Evolutionary conservation across 2,329 filamentous ascomycete species (phyloP), one percentile per base, ranked within the genome.

Genomic region (Colletotrichum costaricense): DNA sequence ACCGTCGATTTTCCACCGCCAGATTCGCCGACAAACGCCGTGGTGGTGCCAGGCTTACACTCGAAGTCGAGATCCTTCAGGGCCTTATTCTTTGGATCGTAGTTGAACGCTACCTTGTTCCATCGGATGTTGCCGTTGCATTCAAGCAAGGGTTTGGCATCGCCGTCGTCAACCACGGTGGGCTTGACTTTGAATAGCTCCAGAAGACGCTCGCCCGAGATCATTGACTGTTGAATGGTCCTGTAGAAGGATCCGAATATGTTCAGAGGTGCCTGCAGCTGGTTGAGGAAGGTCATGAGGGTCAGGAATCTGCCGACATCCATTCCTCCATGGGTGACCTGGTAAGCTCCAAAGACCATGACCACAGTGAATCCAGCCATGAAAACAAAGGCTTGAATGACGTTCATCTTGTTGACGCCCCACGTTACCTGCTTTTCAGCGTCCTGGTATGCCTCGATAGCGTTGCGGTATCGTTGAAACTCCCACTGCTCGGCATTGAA

Each of bases 1-100:
- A 99, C 90, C 0, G 97, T 99, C 2, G 96, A 98, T 83, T 99
- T 99, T 76, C 97, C 97, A 72, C 97, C 97, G 58, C 97, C 97
- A 38, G 96, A 98, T 82, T 98, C 96, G 75, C 97, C 97, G 22
- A 99, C 97, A 76, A 99, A 92, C 0, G 97, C 97, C 6, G 96
- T 99, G 0, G 95, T 98, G 1, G 95, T 98, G 65, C 97, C 97
- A 2, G 97, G 95, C 22, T 87, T 85, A 81, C 95, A 98, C 75
- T 93, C 92, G 82, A 99, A 98, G 75, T 90, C 93, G 62, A 99
- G 88, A 58, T 95, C 92, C 75, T 93, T 92, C 75, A 99, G 85
- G 1, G 97, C 97, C 7, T 95, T 93, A 80, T 95, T 95, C 66
- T 95, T 93, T 67, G 90, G 86, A 81, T 98, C 95, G 80, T 99